phyloP scores from a whole-genome alignment of 169 alveolate genomes.

The Eimeria mitis region DNA sequence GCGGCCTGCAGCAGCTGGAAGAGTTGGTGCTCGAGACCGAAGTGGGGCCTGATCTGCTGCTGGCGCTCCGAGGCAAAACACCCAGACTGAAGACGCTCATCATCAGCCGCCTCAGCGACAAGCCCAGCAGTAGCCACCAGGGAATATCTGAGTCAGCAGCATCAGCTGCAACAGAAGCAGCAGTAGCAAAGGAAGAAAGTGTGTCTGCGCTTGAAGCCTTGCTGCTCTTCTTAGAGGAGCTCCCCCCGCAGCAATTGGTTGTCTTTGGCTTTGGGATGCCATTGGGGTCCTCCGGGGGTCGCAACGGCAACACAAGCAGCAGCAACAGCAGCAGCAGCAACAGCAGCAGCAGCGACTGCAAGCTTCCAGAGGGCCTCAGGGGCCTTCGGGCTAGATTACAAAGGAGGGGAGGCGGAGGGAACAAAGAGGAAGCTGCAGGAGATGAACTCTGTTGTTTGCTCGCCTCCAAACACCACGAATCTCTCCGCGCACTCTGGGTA shows the following conservation, averaged over 20 bases:
- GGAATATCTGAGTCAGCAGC: not conserved
- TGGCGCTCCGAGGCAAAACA: constrained; percentile 21
- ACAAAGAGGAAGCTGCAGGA: constrained; percentile 14
- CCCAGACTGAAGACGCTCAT: constrained; percentile 22
- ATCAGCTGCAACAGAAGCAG: constrained; percentile 10
- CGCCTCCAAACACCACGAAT: constrained; percentile 13
- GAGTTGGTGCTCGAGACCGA: constrained; percentile 35
- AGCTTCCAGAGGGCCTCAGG: not conserved
- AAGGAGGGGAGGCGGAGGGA: not conserved
- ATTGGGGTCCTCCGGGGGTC: not conserved
- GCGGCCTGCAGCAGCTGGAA: constrained; percentile 46
- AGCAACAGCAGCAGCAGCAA: constrained; percentile 17
- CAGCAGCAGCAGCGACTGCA: constrained; percentile 8
- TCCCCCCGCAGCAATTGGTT: constrained; percentile 34
- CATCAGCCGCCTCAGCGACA: not conserved
- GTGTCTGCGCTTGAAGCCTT: constrained; percentile 54
- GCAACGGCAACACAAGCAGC: not conserved
- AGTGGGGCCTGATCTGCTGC: constrained; percentile 28
- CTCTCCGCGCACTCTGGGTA: constrained; percentile 37
- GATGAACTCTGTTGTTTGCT: constrained; percentile 9
- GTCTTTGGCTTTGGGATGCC: constrained; percentile 34
- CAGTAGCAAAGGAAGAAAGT: not conserved
- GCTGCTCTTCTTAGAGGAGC: constrained; percentile 37
- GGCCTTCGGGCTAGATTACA: not conserved
- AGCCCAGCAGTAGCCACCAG: not conserved